Evolutionary conservation across 2,329 filamentous ascomycete genomes (phyloP), one percentile per base, ranked within the genome.

Genomic region (Pyrenochaeta sp.): DNA sequence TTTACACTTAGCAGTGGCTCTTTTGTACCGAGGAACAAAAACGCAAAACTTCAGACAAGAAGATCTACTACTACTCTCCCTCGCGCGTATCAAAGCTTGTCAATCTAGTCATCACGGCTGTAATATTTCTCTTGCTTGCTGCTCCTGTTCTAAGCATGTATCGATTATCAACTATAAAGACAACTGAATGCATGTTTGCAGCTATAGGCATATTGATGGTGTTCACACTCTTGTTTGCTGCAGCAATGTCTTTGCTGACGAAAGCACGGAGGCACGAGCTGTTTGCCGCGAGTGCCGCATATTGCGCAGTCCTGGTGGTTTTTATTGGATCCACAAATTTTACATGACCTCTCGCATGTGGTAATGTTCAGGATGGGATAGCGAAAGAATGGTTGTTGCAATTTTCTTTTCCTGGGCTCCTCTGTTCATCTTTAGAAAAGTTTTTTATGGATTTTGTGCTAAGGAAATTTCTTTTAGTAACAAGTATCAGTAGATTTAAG

Each of bases 61-160:
- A 48, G 15, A 45, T 70, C 27, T 58, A 65, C 35, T 75, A 71
- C 43, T 72, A 63, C 47, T 61, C 66, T 1, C 56, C 68, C 7
- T 53, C 54, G 1, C 56, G 70, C 1, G 58, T 75, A 2, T 65
- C 72, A 31, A 60, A 36, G 3, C 58, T 75, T 9, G 71, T 73
- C 7, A 67, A 66, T 36, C 14, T 65, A 12, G 60, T 74, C 39
- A 71, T 75, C 43, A 72, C 68, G 3, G 17, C 41, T 32, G 35
- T 45, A 12, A 67, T 75, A n/a, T 67, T 74, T 50, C 47, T 67
- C 6, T 57, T 75, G 15, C 51, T 75, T 2, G 63, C 65, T 1
- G 45, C 70, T 1, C 74, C 73, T 0, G 68, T 75, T 1, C 44
- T 74, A 6, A 60, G 52, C 2, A 58, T 75, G 62, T 72, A 71